phyloP scores from a whole-genome alignment of 2,329 filamentous ascomycete genomes.

The Botrytis squamosa region DNA sequence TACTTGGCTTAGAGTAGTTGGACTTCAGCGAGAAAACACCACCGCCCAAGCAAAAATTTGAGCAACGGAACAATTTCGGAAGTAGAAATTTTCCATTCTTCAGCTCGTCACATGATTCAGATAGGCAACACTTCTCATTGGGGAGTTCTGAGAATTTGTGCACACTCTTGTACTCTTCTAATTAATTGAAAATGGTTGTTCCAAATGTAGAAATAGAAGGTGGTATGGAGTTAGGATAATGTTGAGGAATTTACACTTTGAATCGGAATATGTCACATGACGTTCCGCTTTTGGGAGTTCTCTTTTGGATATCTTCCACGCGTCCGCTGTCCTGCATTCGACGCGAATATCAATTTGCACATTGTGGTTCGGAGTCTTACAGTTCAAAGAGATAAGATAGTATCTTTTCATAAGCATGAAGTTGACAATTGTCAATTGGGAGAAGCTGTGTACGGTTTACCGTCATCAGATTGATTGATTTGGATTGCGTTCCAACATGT shows the following conservation, averaged over 20 bases:
- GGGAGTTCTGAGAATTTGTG: neutral
- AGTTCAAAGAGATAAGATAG: neutral
- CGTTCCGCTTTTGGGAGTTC: neutral
- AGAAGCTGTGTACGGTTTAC: neutral
- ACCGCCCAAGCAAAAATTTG: neutral
- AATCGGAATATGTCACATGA: neutral
- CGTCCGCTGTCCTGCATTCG: neutral
- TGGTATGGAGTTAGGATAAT: neutral
- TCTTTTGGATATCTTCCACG: neutral
- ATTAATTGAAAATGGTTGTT: fast-evolving
- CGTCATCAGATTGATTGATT: neutral
- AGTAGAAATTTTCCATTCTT: neutral
- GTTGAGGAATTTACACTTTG: neutral
- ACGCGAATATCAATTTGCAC: neutral
- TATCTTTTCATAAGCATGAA: neutral
- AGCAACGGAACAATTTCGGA: neutral
- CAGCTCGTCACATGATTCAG: neutral
- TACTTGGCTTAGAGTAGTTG: too few species aligned
- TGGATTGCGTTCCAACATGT: neutral
- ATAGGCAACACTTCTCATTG: neutral
- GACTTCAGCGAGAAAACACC: neutral
- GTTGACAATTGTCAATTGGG: neutral
- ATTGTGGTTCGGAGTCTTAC: neutral
- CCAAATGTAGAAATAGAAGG: neutral
- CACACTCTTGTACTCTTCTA: neutral